Base-by-base conservation (phyloP, 2,329 filamentous ascomycete species). In the Botryotinia calthae region DNA sequence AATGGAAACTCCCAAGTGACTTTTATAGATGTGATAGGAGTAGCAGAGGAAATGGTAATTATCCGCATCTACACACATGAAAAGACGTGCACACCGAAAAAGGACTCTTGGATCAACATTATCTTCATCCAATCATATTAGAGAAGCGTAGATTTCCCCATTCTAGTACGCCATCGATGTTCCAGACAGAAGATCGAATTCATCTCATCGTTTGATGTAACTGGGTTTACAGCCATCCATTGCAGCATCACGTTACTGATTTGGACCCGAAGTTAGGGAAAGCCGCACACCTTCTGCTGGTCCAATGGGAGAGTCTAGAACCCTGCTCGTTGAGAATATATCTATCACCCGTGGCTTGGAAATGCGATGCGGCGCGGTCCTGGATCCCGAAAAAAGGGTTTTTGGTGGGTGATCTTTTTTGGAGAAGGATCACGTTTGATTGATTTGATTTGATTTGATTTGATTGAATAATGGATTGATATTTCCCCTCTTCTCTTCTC, bases 211-310 rank as follows among this genome's bases (percentile, higher is more conserved):
- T 14, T 31, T n/a, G 34, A 44, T 1, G 48, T 31, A 59, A 28
- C 62, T 34, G 46, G 70, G 77, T 75, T 77, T 37, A 75, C 48
- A 66, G 77, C 77, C 79, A 67, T n/a, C 77, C 78, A 75, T 63
- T 73, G 76, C 72, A 70, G 66, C 73, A 72, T 80, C 79, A 80
- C 79, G 78, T 80, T 78, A 80, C 74, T 71, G 44, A 63, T 67
- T 72, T 56, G 71, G 73, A 72, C 63, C 75, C 78, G 74, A 76
- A 76, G 62, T 58, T 73, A 58, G 70, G 74, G 54, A 73, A 76
- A 72, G 72, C 72, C 73, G 73, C 70, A 70, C 59, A 56, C 48
- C 44, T 34, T 67, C 34, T 28, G 14, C 46, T 28, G 37, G 62
- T 31, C 79, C 78, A 80, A 80, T 80, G 37, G 77, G 68, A 72